phyloP scores from a whole-genome alignment of 495 filamentous ascomycete species.

The Diplogelasinospora grovesii region DNA sequence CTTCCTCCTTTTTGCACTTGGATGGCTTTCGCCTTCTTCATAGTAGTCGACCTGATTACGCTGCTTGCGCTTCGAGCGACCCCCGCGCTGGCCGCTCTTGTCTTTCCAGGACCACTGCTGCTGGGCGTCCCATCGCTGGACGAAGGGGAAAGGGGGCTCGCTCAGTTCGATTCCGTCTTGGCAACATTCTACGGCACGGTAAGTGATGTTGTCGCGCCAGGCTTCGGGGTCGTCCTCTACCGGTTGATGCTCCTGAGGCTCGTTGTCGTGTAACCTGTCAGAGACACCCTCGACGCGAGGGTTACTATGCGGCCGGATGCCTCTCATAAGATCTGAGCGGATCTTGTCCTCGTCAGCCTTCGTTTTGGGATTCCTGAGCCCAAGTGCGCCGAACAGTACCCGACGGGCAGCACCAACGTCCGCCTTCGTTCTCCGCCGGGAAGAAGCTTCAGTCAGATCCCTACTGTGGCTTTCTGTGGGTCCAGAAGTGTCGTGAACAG shows the following conservation, averaged over 20 bases:
- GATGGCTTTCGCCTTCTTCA: slow-evolving; percentile 20
- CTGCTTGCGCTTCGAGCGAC: slow-evolving; percentile 32
- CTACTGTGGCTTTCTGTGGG: neutral
- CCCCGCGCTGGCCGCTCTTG: slow-evolving; percentile 30
- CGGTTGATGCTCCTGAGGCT: neutral
- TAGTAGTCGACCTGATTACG: slow-evolving; percentile 31
- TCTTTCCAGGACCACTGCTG: slow-evolving; percentile 41
- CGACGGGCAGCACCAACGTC: slow-evolving; percentile 61
- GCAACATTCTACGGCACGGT: slow-evolving; percentile 75
- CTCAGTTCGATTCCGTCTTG: slow-evolving; percentile 65
- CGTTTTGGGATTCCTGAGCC: slow-evolving; percentile 57
- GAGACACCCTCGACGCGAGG: slow-evolving; percentile 9
- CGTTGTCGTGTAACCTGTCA: neutral
- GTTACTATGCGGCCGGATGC: slow-evolving; percentile 24
- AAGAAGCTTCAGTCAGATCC: slow-evolving; percentile 1
- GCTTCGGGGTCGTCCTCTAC: slow-evolving; percentile 34
- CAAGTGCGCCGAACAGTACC: slow-evolving; percentile 67
- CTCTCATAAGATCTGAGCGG: slow-evolving; percentile 48
- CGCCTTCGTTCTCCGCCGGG: slow-evolving; percentile 28
- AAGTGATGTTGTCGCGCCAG: slow-evolving; percentile 70
- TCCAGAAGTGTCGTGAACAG: neutral
- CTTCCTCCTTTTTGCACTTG: slow-evolving; percentile 44
- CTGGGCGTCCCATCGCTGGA: slow-evolving; percentile 79
- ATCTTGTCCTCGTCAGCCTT: slow-evolving; percentile 60
- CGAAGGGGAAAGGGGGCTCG: slow-evolving; percentile 82